These are phyloP conservation scores for Brassica rapa DNA, from an alignment of 345 rosid species.

Conservation along the genomic window DNA sequence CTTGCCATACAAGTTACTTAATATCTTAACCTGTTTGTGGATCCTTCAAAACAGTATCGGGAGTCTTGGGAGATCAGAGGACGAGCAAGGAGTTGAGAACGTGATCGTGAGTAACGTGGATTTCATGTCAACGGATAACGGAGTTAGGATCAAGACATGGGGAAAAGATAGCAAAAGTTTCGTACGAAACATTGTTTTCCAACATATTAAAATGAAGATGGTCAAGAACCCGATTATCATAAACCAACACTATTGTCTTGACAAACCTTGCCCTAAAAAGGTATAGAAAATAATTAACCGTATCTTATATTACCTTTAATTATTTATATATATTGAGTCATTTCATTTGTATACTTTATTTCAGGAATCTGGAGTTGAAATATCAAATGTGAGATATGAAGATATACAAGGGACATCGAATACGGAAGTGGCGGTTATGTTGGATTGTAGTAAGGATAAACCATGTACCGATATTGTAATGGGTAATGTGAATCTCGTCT, in stretches of 20 bases:
- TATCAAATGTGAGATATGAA: conserved; percentile 60
- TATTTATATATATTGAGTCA: conserved; percentile 4
- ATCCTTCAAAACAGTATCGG: conserved; percentile 50
- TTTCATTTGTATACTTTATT: not conserved
- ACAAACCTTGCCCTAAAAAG: conserved; percentile 49
- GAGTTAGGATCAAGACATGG: conserved; percentile 78
- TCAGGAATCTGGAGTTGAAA: conserved; percentile 67
- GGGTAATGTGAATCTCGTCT: conserved; percentile 51
- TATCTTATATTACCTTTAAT: not conserved
- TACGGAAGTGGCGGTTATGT: conserved; percentile 57
- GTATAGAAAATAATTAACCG: conserved; percentile 20
- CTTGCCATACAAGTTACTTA: not conserved
- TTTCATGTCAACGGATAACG: conserved; percentile 53
- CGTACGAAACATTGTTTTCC: conserved; percentile 57
- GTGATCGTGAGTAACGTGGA: conserved; percentile 50
- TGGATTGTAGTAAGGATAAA: conserved; percentile 60
- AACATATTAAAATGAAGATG: conserved; percentile 49
- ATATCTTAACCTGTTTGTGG: not conserved
- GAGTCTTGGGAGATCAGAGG: conserved; percentile 51
- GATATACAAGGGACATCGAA: conserved; percentile 68
- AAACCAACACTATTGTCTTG: conserved; percentile 69
- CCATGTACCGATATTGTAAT: conserved; percentile 62
- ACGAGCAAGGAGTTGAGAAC: conserved; percentile 62
- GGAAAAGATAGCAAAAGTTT: conserved; percentile 58
- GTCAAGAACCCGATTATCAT: conserved; percentile 66